Evolutionary conservation across 2,329 filamentous ascomycete species (phyloP), one percentile per base, ranked within the genome.

Genomic region (Neopestalotiopsis sp.): DNA sequence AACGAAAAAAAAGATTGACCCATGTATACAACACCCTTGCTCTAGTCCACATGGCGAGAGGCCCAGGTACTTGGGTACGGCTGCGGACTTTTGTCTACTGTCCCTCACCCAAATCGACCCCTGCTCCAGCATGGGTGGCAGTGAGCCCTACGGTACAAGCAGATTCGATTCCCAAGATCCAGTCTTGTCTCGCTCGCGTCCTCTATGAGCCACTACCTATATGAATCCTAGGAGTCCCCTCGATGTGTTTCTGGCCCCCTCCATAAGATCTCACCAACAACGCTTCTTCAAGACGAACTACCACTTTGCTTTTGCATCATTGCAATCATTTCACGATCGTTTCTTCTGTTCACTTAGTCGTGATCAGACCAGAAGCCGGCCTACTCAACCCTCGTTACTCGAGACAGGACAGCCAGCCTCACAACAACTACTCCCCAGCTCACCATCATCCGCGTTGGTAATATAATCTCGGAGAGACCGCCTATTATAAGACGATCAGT

Each of bases 211-310:
- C 24, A 66, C 66, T 62, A 56, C 42, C 58, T 75, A 74, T 75
- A 76, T 74, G 68, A 72, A 71, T 72, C 67, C 69, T 70, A 62
- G 68, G 69, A 69, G 69, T 72, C 74, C 74, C 74, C 70, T 24
- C 69, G 67, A 30, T 56, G 20, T 32, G 57, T 72, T 70, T 70
- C 72, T 74, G 71, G 71, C 74, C 69, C 71, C 74, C 73, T 73
- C 69, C 71, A 64, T 65, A 72, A 65, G 69, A 52, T 52, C 45
- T 20, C 14, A 52, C 17, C 45, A 52, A 52, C 7, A 17, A 52
- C 45, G 45, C 45, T 52, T n/a, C 45, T 69, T 32, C 30, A 34
- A 64, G 42, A 32, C 61, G 49, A 20, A 64, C 38, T 52, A 52
- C 20, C 28, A 38, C n/a, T 64, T 32, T 64, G 38, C 61, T 52